These are phyloP conservation scores for Corrigiola litoralis DNA, from an alignment of 179 eudicot genomes.

Conservation along the genomic window DNA sequence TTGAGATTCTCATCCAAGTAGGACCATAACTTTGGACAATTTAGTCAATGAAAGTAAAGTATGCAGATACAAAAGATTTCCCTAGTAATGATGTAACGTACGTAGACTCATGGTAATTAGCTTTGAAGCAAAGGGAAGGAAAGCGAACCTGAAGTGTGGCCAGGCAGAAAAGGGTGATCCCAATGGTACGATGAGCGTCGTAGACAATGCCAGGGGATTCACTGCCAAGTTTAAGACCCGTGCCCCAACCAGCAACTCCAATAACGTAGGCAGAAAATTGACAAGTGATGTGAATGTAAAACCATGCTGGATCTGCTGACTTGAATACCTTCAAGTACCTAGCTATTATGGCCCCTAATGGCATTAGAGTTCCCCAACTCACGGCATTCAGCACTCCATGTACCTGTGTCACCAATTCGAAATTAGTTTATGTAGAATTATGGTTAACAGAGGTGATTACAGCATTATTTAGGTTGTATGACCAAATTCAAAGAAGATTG, in stretches of 20 bases:
- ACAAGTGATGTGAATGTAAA: conserved; percentile 34
- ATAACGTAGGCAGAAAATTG: conserved; percentile 36
- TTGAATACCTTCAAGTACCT: conserved; percentile 42
- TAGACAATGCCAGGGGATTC: conserved; percentile 29
- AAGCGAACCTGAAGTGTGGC: conserved; percentile 42
- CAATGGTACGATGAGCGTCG: conserved; percentile 34
- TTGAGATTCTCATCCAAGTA: neutral
- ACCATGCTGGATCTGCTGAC: conserved; percentile 45
- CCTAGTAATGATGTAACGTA: conserved; percentile 3
- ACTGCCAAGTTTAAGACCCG: conserved; percentile 45
- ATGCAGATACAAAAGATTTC: conserved; percentile 1
- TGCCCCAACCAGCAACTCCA: conserved; percentile 45
- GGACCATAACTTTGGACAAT: neutral
- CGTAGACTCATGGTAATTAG: neutral
- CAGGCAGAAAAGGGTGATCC: conserved; percentile 43
- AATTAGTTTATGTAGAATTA: too few relatives aligned
- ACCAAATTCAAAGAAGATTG: too few relatives aligned
- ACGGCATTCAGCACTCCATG: conserved; percentile 40
- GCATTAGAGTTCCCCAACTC: conserved; percentile 46
- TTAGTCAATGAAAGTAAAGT: conserved; percentile 7
- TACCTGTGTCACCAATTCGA: conserved; percentile 12
- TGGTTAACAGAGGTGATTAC: too few relatives aligned
- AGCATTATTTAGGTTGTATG: too few relatives aligned
- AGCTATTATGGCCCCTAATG: conserved; percentile 42
- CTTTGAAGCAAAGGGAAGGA: neutral